Evolutionary conservation across 208 protist genomes (phyloP), one percentile per base, ranked within the genome.

Genomic region (Trypanosoma mega): DNA sequence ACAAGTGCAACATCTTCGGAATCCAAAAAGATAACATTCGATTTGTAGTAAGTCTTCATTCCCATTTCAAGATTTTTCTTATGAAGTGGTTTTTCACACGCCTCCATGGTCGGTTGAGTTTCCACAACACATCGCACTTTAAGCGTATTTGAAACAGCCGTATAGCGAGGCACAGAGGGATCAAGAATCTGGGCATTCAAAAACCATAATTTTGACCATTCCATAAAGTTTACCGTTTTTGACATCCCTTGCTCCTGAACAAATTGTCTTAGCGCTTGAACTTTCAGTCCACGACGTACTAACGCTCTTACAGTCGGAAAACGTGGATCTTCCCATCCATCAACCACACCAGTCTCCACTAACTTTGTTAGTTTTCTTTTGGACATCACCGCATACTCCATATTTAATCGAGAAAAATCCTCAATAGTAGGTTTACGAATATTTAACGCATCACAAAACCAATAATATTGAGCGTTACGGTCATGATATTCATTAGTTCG

Each of bases 351-450:
- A 1, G 90, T 88, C 27, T 99, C 96, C 8, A 99, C 98, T 60
- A 99, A 92, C 47, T 97, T 87, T 36, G 95, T 93, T 31, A 99
- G 80, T 83, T 99, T 99, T 44, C 99, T 88, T 89, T 99, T 99
- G 4, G 97, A 99, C 74, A 99, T 93, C 11, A 99, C 82, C 8
- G 97, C 98, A 76, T 98, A 98, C 36, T 96, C 83, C 82, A 99
- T 99, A 72, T 99, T 99, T n/a, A 99, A 74, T 50, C 98, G 79
- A 29, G 85, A 96, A 84, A 98, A 99, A 63, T 99, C 97, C 47
- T 98, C 87, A 30, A 99, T 74, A 46, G 71, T 51, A n/a, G 82
- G 89, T 72, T 94, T 96, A 49, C 94, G 78, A 12, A 98, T 58
- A 23, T 75, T 68, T 12, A 99, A 72, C 1, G 89, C 84, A 45